Base-by-base conservation (phyloP, 352 stramenopile genomes). In the Aphanomyces stellatus region DNA sequence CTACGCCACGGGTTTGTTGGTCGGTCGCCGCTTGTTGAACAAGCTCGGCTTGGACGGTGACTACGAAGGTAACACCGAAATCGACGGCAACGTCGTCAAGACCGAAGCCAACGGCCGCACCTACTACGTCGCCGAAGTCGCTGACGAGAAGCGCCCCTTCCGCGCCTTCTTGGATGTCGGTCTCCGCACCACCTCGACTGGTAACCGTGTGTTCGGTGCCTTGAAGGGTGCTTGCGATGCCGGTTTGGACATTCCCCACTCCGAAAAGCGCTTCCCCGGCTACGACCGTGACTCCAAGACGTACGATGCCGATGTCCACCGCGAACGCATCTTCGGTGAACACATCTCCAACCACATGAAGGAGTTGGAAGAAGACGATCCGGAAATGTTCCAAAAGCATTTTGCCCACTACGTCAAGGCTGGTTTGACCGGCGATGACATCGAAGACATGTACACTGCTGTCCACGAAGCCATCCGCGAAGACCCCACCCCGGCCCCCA, bases 271-370 rank as follows among this genome's bases (percentile, higher is more conserved):
- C 71, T 99, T 99, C 92, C 96, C 96, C 43, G 97, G 97, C 65
- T 99, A 99, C 85, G 96, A 98, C 80, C 88, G 92, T 67, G 96
- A 99, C 75, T 88, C 97, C 80, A 99, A 99, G 89, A 88, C 90
- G 72, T 99, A 99, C 86, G 97, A 99, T 77, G 95, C 96, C 59
- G 95, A 99, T 72, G 96, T 96, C 72, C 96, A 99, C 87, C 90
- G 90, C 70, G 93, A 98, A 79, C 94, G 93, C 55, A 99, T 99
- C 93, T 98, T 99, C 74, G 97, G 96, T 65, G 83, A 97, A 65
- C 96, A 99, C 81, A 85, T 99, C 28, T 86, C 88, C 53, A 97
- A 99, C 76, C 98, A 99, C 92, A 99, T 99, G 96, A 97, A 99
- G 80, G 96, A 99, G 76, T 86, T 99, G 25, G 95, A 98, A 82